Evolutionary conservation across 2,329 filamentous ascomycete species (phyloP).

Genomic region (Calonectria naviculata): DNA sequence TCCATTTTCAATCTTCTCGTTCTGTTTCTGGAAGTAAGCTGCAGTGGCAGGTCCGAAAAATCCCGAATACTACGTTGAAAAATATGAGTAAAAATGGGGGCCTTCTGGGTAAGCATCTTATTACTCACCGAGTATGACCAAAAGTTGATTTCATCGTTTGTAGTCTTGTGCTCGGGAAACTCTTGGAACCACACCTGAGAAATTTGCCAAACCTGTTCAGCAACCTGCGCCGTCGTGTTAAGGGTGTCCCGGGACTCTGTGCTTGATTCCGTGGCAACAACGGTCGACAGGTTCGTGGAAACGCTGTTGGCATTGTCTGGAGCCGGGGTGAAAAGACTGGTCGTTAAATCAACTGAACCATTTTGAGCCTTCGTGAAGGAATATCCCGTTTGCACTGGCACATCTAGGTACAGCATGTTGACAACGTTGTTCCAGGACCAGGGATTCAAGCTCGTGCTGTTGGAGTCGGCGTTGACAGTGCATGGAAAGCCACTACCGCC

Average conservation of each 20-base stretch:
- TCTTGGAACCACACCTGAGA: conserved; percentile 66
- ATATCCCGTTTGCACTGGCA: conserved; percentile 73
- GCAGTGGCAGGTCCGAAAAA: conserved; percentile 74
- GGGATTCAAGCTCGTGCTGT: conserved; percentile 63
- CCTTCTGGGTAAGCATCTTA: rapidly evolving
- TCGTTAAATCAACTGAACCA: conserved; percentile 63
- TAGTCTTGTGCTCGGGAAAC: conserved; percentile 65
- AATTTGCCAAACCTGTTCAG: conserved; percentile 70
- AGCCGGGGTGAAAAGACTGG: conserved; percentile 37
- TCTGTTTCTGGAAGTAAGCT: conserved; percentile 66
- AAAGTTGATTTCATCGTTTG: conserved; percentile 65
- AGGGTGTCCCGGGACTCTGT: not conserved
- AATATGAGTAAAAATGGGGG: not conserved
- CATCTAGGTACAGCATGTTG: conserved; percentile 63
- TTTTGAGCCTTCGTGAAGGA: conserved; percentile 62
- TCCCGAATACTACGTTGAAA: conserved; percentile 62
- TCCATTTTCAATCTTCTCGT: conserved; percentile 49
- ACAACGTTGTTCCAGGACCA: conserved; percentile 69
- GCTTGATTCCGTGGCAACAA: conserved; percentile 25
- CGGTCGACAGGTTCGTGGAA: conserved; percentile 21
- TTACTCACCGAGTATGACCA: conserved; percentile 66
- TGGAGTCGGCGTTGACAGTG: conserved; percentile 57
- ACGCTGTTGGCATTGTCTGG: conserved; percentile 3
- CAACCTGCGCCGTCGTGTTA: conserved; percentile 64
- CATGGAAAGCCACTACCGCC: conserved; percentile 67